phyloP scores from a whole-genome alignment of 2,329 filamentous ascomycete species.

The Beauveria australis region DNA sequence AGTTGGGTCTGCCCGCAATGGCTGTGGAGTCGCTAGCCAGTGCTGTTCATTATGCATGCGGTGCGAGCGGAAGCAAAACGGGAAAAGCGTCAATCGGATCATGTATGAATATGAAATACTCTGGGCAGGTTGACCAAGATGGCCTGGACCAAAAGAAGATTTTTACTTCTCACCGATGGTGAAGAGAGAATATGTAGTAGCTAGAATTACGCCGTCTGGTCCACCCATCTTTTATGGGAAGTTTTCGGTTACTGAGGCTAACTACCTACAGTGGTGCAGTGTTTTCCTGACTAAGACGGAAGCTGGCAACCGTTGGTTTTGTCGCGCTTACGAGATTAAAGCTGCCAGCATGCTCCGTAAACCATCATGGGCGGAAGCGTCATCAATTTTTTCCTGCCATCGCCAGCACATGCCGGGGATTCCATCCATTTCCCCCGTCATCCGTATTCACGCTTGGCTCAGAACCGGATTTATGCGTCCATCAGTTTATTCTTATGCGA shows the following conservation, averaged over 20 bases:
- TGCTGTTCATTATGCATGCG: not conserved
- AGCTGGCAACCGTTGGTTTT: not conserved
- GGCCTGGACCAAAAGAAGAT: too few species aligned
- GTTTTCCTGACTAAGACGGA: not conserved
- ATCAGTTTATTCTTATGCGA: not conserved
- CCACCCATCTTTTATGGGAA: not conserved
- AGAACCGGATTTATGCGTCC: not conserved
- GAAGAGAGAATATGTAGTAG: not conserved
- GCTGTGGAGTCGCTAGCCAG: not conserved
- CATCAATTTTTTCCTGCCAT: not conserved
- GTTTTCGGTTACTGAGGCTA: not conserved
- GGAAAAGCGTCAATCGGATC: not conserved
- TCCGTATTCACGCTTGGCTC: not conserved
- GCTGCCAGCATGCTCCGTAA: too few species aligned
- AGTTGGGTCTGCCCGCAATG: not conserved
- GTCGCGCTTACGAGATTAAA: too few species aligned
- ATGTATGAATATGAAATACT: not conserved
- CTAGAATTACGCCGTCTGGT: not conserved
- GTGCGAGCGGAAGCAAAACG: not conserved
- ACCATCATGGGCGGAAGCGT: too few species aligned
- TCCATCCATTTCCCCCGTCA: not conserved
- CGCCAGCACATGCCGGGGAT: not conserved
- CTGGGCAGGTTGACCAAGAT: not conserved
- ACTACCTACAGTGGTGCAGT: not conserved
- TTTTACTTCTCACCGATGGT: not conserved